Conservation (phyloP, 2,329 filamentous ascomycete genomes). For the Myotisia sp. region DNA sequence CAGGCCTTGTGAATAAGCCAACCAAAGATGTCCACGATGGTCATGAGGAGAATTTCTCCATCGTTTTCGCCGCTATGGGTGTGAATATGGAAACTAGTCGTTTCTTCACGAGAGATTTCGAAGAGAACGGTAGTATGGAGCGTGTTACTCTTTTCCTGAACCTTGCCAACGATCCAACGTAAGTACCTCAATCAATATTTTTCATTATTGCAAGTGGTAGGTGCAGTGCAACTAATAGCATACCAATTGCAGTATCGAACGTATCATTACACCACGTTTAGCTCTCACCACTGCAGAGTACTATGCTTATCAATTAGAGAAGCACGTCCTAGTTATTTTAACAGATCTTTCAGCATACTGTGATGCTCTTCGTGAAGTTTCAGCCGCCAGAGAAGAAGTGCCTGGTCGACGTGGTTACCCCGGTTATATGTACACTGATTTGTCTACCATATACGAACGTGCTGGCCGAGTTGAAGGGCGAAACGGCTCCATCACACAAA, state of each 20-base stretch:
- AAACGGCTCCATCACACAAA: slow-evolving; percentile 97
- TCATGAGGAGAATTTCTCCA: slow-evolving; percentile 98
- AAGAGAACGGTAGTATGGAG: slow-evolving; percentile 98
- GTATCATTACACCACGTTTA: slow-evolving; percentile 98
- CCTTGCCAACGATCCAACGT: slow-evolving; percentile 97
- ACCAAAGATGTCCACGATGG: slow-evolving; percentile 94
- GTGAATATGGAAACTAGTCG: slow-evolving; percentile 97
- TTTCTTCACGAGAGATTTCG: slow-evolving; percentile 97
- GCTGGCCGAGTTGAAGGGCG: slow-evolving; percentile 93
- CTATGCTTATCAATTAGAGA: slow-evolving; percentile 99
- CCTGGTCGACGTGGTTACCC: slow-evolving; percentile 98
- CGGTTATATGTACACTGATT: slow-evolving; percentile 99
- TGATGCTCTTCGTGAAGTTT: slow-evolving; percentile 96
- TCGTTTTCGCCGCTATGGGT: slow-evolving; percentile 99
- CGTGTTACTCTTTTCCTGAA: slow-evolving; percentile 96
- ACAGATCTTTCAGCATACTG: slow-evolving; percentile 97
- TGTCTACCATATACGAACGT: slow-evolving; percentile 99
- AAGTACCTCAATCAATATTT: slow-evolving; percentile 33
- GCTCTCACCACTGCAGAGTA: slow-evolving; percentile 97
- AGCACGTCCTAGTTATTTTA: slow-evolving; percentile 97
- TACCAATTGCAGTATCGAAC: slow-evolving; percentile 66
- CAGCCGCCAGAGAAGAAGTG: slow-evolving; percentile 94
- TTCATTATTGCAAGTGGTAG: not conserved
- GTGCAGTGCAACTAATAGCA: not conserved
- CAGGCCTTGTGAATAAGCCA: slow-evolving; percentile 76